A percentile compares a stretch with the other conserved stretches of the same genome.
Conservation (phyloP, 768 basidiomycete species). For the Thelephora ganbajun region DNA sequence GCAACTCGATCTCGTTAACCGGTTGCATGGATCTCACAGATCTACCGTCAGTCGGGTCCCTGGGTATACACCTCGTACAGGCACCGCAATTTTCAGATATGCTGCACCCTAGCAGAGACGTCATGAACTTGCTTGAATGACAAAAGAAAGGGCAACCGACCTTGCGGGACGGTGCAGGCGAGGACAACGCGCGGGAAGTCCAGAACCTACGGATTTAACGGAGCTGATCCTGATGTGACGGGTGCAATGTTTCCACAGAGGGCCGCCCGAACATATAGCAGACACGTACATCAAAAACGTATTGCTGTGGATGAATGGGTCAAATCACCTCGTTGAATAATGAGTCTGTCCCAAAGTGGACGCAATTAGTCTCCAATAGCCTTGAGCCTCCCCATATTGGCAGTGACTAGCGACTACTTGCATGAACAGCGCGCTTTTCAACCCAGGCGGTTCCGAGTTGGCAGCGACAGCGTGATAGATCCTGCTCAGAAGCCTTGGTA, state of each 20-base stretch:
- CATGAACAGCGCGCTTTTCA: constrained; percentile 76
- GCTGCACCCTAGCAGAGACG: no score
- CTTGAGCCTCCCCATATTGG: constrained; percentile 59
- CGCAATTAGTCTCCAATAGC: constrained; percentile 64
- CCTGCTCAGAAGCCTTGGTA: constrained; percentile 79
- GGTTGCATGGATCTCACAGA: constrained; percentile 75
- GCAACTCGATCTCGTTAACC: constrained; percentile 67
- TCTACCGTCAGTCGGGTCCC: constrained; percentile 54
- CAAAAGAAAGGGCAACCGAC: constrained; percentile 12
- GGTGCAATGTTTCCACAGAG: constrained; percentile 67
- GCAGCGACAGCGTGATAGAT: constrained; percentile 75
- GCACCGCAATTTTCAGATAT: constrained; percentile 79
- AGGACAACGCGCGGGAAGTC: constrained; percentile 84
- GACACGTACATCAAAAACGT: not conserved
- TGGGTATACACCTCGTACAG: constrained; percentile 38
- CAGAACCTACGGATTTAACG: constrained; percentile 72
- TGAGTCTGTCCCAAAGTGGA: constrained; percentile 75
- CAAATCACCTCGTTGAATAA: constrained; percentile 73
- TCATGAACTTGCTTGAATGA: constrained; percentile 12
- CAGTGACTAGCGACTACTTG: constrained; percentile 62
- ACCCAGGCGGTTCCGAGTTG: constrained; percentile 52
- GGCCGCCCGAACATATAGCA: constrained; percentile 52
- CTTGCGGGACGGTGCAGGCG: constrained; percentile 65
- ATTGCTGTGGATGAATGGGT: not conserved
- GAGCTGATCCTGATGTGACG: constrained; percentile 75